Conservation (phyloP, 345 rosid species). For the Heritiera fomes region DNA sequence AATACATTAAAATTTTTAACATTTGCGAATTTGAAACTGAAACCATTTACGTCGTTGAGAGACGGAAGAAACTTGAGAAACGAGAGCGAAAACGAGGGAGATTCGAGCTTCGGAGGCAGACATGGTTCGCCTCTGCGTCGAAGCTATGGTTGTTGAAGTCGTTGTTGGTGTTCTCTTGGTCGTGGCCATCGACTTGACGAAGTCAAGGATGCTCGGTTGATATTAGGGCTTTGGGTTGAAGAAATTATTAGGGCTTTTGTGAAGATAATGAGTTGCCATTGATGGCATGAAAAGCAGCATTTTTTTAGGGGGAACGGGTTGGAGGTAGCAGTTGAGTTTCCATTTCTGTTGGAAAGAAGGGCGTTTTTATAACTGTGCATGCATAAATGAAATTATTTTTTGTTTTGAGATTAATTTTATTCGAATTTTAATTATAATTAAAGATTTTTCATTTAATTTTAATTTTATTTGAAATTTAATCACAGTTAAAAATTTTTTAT, state of each 20-base stretch:
- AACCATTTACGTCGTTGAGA: conserved; percentile 80
- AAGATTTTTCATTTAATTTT: too few species aligned
- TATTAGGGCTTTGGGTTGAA: conserved; percentile 7
- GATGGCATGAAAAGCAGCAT: conserved; percentile 39
- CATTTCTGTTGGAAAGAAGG: too few species aligned
- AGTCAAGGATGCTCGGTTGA: conserved; percentile 19
- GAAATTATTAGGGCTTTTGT: conserved; percentile 17
- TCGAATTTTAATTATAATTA: too few species aligned
- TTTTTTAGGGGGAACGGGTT: not conserved
- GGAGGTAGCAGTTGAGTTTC: not conserved
- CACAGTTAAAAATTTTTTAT: too few species aligned
- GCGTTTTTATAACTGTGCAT: too few species aligned
- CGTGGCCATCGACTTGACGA: conserved; percentile 37
- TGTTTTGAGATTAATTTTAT: too few species aligned
- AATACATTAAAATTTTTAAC: not conserved
- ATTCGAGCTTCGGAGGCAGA: conserved; percentile 70
- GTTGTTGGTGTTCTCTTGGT: conserved; percentile 17
- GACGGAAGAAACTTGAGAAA: conserved; percentile 63
- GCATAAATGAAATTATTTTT: too few species aligned
- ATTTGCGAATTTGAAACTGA: conserved; percentile 11
- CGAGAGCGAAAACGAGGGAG: conserved; percentile 82
- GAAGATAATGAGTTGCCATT: conserved; percentile 28
- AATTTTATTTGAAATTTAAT: too few species aligned
- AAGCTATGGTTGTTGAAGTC: conserved; percentile 21
- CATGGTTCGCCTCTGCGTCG: conserved; percentile 42